A percentile compares a stretch with the other conserved stretches of the same genome.
These are phyloP conservation scores for Emericellopsis terricola DNA, from an alignment of 495 filamentous ascomycete genomes.

Conservation along the genomic window DNA sequence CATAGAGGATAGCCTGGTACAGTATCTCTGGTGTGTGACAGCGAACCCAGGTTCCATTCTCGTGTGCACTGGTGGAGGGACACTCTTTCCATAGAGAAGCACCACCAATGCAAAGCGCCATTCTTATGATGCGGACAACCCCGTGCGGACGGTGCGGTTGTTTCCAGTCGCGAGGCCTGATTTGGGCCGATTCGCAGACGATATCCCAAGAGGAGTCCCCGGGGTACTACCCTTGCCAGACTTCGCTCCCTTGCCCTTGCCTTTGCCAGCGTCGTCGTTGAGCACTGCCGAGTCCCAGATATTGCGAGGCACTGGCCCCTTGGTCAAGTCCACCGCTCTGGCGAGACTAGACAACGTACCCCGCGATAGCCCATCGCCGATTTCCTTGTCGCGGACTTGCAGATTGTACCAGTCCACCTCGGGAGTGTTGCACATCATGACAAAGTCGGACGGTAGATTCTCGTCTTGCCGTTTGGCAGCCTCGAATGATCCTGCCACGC, in stretches of 20 bases:
- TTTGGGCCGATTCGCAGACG: slow-evolving; percentile 5
- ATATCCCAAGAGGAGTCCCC: slow-evolving; percentile 19
- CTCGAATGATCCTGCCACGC: slow-evolving; percentile 33
- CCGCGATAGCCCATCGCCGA: slow-evolving; percentile 28
- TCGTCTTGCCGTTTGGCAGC: slow-evolving; percentile 25
- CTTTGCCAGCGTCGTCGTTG: slow-evolving; percentile 1
- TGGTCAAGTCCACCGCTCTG: slow-evolving; percentile 29
- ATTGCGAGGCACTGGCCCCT: slow-evolving; percentile 24
- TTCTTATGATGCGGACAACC: too few species aligned
- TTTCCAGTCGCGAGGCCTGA: neutral
- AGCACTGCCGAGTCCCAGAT: slow-evolving; percentile 34
- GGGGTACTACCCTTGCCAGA: slow-evolving; percentile 21
- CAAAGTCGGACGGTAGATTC: slow-evolving; percentile 11
- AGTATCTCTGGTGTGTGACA: too few species aligned
- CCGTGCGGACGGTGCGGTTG: too few species aligned
- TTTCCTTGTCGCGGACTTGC: slow-evolving; percentile 34
- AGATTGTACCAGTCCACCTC: slow-evolving; percentile 37
- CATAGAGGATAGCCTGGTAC: too few species aligned
- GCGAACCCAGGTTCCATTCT: too few species aligned
- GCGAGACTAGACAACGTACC: slow-evolving; percentile 13
- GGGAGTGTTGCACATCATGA: slow-evolving; percentile 27
- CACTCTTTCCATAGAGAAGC: too few species aligned
- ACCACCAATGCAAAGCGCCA: too few species aligned
- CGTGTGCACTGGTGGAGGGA: too few species aligned
- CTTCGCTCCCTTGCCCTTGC: too few species aligned